Evolutionary conservation across 1,139 yeast genomes (phyloP).

Genomic region (Suhomyces bribrorum): DNA sequence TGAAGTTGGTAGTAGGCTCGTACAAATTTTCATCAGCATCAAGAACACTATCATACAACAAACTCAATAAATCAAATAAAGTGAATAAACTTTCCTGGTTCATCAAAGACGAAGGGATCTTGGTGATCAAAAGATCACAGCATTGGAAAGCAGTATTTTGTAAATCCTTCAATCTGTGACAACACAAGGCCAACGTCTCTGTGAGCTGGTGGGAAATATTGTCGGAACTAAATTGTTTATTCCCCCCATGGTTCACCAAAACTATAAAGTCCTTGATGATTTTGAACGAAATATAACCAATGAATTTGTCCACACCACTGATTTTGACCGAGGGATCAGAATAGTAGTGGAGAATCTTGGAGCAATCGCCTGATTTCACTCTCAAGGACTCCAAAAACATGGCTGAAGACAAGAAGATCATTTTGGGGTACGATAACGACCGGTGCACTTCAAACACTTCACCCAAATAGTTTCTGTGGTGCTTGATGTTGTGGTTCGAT

Average conservation of each 20-base stretch:
- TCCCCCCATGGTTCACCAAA: conserved; percentile 48
- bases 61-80: conserved; percentile 73
- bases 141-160: conserved; percentile 83
- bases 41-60: conserved; percentile 74
- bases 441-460: conserved; percentile 52
- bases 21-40: conserved; percentile 89
- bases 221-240: conserved; percentile 54
- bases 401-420: conserved; percentile 87
- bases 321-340: conserved; percentile 81
- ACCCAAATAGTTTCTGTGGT: conserved; percentile 64
- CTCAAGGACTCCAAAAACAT: conserved; percentile 76
- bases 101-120: conserved; percentile 81
- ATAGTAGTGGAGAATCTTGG: conserved; percentile 70
- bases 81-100: conserved; percentile 73
- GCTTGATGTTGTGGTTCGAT: conserved; percentile 76
- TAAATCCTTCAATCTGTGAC: conserved; percentile 73
- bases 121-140: conserved; percentile 66
- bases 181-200: conserved; percentile 65
- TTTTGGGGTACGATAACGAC: conserved; percentile 70
- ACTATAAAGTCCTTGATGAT: conserved; percentile 59
- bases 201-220: conserved; percentile 72
- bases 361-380: conserved; percentile 78
- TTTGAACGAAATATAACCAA: conserved; percentile 65
- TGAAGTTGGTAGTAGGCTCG: conserved; percentile 74
- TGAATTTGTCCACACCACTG: conserved; percentile 70